Base-by-base conservation (phyloP, 1,284 basidiomycete species). In the Cutaneotrichosporon arboriforme region DNA sequence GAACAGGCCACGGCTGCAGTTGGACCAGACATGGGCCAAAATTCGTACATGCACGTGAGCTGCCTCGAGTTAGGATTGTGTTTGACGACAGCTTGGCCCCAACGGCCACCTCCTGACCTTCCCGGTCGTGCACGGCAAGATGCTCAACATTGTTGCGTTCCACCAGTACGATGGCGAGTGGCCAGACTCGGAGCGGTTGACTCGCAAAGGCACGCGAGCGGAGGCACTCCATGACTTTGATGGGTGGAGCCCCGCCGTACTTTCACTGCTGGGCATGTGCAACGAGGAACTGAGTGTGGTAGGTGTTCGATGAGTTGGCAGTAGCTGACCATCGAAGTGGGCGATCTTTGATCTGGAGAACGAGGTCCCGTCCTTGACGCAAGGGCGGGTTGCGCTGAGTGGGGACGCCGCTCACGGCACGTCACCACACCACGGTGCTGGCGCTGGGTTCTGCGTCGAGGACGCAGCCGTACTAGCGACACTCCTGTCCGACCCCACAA, bases 321-420 rank as follows among this genome's bases (percentile, higher is more conserved):
- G 33, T 8, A 13, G 4, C 43, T 33, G 36, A 35, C 8, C 5
- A 21, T 12, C 5, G 39, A 31, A 55, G 48, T 61, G 60, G 60
- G 60, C 55, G 8, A 59, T 61, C 40, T 61, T 61, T 35, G 52
- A 61, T 17, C 50, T 57, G 31, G 50, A 37, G 4, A 41, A 57
- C 42, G 50, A 49, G 0, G 46, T 52, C 3, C 54, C 57, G 8
- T 35, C 49, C 15, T 59, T 57, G 34, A 35, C 46, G 22, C 37
- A 49, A 18, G 52, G 55, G 4, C 49, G 52, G 2, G 46, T 55
- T 0, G 57, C 57, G 8, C 41, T 61, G 9, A 23, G 52, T 17
- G 60, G 60, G 8, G 60, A 61, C 21, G 57, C 60, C 10, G 60
- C 54, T 2, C 60, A 61, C 34, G 60, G 57, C 5, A 61, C 60